A percentile compares a stretch with the other conserved stretches of the same genome.
Conservation (phyloP, 2,329 filamentous ascomycete genomes). For the Curvularia verruculosa region DNA sequence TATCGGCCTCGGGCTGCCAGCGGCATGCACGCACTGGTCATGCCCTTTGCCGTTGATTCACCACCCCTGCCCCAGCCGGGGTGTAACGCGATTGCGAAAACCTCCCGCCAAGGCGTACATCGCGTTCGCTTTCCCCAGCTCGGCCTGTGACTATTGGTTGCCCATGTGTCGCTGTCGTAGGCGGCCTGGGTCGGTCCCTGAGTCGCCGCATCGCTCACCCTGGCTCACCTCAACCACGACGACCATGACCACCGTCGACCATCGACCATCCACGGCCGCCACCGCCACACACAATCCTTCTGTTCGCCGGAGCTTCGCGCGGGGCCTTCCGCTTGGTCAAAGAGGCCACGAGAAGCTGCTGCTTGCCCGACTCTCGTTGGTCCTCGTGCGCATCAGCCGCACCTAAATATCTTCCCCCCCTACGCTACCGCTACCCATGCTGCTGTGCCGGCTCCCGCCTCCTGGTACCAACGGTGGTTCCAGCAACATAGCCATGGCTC, state of each 20-base stretch:
- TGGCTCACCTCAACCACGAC: neutral
- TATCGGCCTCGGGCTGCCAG: too few species aligned
- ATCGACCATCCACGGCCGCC: neutral
- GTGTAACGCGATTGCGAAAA: constrained; percentile 18
- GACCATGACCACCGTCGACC: neutral
- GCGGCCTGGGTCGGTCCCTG: constrained; percentile 6
- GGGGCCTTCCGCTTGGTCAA: constrained; percentile 16
- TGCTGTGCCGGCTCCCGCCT: constrained; percentile 38
- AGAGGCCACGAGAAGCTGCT: neutral
- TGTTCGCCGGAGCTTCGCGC: constrained; percentile 13
- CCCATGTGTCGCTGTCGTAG: neutral
- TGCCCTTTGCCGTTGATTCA: constrained; percentile 19
- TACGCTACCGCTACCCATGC: constrained; percentile 25
- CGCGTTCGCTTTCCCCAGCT: constrained; percentile 24
- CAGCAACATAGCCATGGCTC: constrained; percentile 45
- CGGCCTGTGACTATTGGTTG: constrained; percentile 2
- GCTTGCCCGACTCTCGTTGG: neutral
- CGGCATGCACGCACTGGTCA: neutral
- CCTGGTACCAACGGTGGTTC: constrained; percentile 47
- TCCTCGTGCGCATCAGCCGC: constrained; percentile 35
- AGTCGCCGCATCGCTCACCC: constrained; percentile 15
- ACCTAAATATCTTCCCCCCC: constrained; percentile 13
- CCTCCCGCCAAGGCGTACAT: constrained; percentile 14
- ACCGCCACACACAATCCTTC: constrained; percentile 4
- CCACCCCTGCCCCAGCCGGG: constrained; percentile 10